Conservation (phyloP, 192 early-diverging fungal species). For the Gonapodya prolifera region DNA sequence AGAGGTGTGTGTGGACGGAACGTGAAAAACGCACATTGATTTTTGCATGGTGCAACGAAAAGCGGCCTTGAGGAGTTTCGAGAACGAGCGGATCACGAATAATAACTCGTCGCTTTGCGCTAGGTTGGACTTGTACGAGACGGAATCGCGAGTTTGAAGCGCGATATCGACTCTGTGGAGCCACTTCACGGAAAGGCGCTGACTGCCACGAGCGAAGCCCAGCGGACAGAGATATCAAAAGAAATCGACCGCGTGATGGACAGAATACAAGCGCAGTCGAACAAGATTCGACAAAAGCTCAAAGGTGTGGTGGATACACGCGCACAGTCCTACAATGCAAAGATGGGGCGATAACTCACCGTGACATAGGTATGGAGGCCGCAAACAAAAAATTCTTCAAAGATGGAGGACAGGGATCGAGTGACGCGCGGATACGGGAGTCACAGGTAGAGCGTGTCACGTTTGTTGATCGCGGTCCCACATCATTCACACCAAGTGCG, state of each 20-base stretch:
- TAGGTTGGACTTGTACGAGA: neutral
- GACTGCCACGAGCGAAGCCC: neutral
- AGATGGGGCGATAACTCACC: neutral
- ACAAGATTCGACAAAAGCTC: neutral
- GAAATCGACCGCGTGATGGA: neutral
- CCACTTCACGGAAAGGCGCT: neutral
- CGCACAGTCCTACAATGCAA: neutral
- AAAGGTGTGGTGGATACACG: neutral
- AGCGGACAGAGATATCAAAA: neutral
- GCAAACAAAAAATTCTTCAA: slow-evolving; percentile 1
- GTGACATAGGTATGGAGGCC: neutral
- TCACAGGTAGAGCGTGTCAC: neutral
- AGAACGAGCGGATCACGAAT: neutral
- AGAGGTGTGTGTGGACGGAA: neutral
- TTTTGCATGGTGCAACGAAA: no score
- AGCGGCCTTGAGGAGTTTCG: neutral
- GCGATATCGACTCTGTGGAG: neutral
- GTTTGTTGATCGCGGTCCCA: neutral
- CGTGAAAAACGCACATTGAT: neutral
- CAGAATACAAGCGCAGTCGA: neutral
- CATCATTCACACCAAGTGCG: neutral
- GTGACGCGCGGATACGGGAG: neutral
- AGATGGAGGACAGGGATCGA: neutral
- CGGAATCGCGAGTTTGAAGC: neutral
- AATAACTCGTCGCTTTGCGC: neutral